Evolutionary conservation across 2,329 filamentous ascomycete genomes (phyloP).

Genomic region (Hymenoscyphus linearis): DNA sequence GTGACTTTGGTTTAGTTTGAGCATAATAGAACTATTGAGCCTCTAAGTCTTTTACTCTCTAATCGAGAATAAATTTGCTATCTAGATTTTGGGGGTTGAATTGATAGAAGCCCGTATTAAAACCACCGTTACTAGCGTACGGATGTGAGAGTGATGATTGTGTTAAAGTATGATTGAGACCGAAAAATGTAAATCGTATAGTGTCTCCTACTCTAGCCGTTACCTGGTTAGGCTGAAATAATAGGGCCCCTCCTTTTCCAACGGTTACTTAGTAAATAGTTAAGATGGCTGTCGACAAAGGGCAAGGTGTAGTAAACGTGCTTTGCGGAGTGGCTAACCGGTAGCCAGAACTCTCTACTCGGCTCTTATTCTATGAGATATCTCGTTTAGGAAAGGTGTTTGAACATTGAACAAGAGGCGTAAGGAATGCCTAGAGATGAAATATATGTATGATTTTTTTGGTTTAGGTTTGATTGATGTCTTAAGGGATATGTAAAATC

Average conservation of each 20-base stretch:
- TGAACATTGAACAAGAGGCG: no score
- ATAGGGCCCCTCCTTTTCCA: constrained; percentile 43
- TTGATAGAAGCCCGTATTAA: constrained; percentile 60
- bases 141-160: constrained; percentile 62
- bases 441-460: no score
- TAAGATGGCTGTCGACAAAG: neutral
- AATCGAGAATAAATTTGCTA: no score
- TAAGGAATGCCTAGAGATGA: no score
- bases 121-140: constrained; percentile 55
- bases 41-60: no score
- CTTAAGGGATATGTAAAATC: no score
- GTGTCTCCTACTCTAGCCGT: constrained; percentile 58
- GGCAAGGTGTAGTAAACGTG: neutral
- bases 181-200: constrained; percentile 64
- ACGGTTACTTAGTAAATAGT: constrained; percentile 3
- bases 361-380: no score
- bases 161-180: constrained; percentile 66
- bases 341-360: neutral
- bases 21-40: no score
- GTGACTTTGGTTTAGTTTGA: no score
- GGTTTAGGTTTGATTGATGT: no score
- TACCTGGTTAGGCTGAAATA: constrained; percentile 55
- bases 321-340: neutral
- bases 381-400: no score
- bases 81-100: no score